Evolutionary conservation across 257 asterid genomes (phyloP), one percentile per base, ranked within the genome.

Genomic region (Thymus quinquecostatus): DNA sequence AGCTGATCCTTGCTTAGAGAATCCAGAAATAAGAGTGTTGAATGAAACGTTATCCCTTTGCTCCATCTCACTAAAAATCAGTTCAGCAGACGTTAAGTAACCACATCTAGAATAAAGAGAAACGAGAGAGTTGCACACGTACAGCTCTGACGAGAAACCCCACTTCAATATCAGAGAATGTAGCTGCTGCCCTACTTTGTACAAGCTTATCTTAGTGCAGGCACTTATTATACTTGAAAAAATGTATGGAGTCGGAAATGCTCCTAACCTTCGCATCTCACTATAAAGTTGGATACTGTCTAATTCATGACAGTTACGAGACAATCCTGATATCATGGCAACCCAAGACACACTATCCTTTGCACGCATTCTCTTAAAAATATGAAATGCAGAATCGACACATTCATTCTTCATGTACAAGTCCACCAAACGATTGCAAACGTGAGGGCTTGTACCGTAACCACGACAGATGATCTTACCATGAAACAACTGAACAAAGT

Each of bases 311-410:
- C 67, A 75, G 72, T 80, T 90, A 43, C 77, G 82, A 11, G 96
- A 88, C 77, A 90, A 86, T 71, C 96, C 95, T 11, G 97, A 85
- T 70, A 88, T 78, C 89, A 89, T 90, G 66, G 96, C 94, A 79
- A 92, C 95, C 98, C 96, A 88, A 74, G 97, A 84, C 66, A 82
- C 90, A 80, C 91, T 89, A 58, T 88, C 91, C 82, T 87, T 85
- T 4, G 71, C 56, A 68, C 61, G 8, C 92, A 88, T 81, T 64
- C 73, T 75, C 49, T 40, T 80, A 69, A 90, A 88, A 43, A 86
- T 82, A 57, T 75, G 80, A 77, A 81, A 34, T 28, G 96, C 92
- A 56, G 86, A 85, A 75, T 86, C 84, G 32, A 85, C 69, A 48
- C 47, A 76, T 36, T 84, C 89, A 70, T 80, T 89, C 83, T 79